These are phyloP conservation scores for Marsdenia floribunda DNA, from an alignment of 257 asterid genomes.

Conservation along the genomic window DNA sequence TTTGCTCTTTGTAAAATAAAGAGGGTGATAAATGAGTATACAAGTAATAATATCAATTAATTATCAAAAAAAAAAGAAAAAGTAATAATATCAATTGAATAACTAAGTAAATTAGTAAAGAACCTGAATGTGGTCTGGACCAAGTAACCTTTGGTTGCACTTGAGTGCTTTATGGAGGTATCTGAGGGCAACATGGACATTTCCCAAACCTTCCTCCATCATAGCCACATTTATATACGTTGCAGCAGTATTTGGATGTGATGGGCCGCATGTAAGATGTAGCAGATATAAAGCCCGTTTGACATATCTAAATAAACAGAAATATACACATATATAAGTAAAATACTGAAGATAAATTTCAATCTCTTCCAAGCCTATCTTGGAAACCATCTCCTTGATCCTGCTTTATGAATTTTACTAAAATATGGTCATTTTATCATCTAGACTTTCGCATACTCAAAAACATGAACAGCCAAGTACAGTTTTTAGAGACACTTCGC, in stretches of 20 bases:
- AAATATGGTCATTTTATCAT: background rate
- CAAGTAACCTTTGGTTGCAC: constrained; percentile 94
- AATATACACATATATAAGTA: background rate
- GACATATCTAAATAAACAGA: constrained; percentile 54
- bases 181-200: constrained; percentile 89
- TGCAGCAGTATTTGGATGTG: constrained; percentile 97
- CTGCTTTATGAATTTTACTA: background rate
- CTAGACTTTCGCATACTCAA: background rate
- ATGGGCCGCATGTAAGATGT: constrained; percentile 92
- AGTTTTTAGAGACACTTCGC: background rate
- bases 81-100: background rate
- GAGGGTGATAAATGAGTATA: background rate
- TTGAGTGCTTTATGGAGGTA: constrained; percentile 92
- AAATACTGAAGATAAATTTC: background rate
- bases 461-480: background rate
- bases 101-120: constrained; percentile 15
- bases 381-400: constrained; percentile 9
- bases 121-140: constrained; percentile 97
- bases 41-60: background rate
- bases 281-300: constrained; percentile 80
- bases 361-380: background rate
- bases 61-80: too few relatives aligned
- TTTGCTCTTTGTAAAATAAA: background rate
- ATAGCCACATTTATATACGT: constrained; percentile 92
- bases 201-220: constrained; percentile 98